Evolutionary conservation across 352 stramenopile species (phyloP).

Genomic region (Phytophthora vignae): DNA sequence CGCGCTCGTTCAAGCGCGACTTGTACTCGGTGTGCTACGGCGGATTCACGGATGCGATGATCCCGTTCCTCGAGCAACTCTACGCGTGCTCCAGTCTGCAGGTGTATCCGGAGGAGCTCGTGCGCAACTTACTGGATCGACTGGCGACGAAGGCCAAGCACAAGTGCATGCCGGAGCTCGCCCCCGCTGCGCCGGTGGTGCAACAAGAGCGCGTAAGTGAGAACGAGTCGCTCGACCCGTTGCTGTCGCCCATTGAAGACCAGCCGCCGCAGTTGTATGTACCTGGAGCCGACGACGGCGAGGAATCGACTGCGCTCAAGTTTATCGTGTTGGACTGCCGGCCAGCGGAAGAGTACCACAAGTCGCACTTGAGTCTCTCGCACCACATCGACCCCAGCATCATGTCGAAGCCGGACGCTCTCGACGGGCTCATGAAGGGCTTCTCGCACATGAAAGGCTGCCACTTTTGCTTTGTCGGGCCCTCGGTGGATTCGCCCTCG

Average conservation of each 20-base stretch:
- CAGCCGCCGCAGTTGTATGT: constrained; percentile 25
- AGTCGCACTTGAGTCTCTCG: constrained; percentile 85
- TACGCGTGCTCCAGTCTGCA: constrained; percentile 80
- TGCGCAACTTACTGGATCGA: constrained; percentile 77
- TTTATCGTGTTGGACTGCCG: constrained; percentile 90
- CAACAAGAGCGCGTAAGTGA: constrained; percentile 18
- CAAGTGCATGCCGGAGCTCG: constrained; percentile 19
- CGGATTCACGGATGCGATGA: constrained; percentile 69
- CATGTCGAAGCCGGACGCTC: constrained; percentile 69
- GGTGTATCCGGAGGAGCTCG: constrained; percentile 85
- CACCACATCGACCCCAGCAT: constrained; percentile 90
- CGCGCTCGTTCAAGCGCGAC: constrained; percentile 81
- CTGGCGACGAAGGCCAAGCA: constrained; percentile 40
- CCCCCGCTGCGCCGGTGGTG: constrained; percentile 2
- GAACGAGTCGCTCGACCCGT: constrained; percentile 40
- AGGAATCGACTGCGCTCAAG: constrained; percentile 34
- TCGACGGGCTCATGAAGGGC: constrained; percentile 80
- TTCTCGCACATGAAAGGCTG: constrained; percentile 90
- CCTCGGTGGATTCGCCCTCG: constrained; percentile 44
- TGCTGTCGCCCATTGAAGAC: constrained; percentile 35
- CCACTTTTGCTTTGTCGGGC: constrained; percentile 91
- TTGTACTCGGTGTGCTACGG: constrained; percentile 87
- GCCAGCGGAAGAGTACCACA: constrained; percentile 73
- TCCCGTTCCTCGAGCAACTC: constrained; percentile 76
- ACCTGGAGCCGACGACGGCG: constrained; percentile 26